These are phyloP conservation scores for Acanthamoeba triangularis DNA, from an alignment of 208 protist genomes.

Conservation along the genomic window DNA sequence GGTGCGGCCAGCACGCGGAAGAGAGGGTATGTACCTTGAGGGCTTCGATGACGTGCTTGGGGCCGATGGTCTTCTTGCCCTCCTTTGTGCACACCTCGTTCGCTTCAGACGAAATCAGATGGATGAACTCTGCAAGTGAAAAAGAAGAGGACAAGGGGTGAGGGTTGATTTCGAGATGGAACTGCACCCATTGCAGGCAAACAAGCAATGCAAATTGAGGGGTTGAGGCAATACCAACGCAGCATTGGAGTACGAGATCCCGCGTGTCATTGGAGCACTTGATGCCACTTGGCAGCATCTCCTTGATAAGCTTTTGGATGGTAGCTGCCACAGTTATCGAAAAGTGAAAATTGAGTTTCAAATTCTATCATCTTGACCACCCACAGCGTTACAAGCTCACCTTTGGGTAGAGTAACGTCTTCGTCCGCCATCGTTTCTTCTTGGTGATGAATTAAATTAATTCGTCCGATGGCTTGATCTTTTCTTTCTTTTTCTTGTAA, in stretches of 20 bases:
- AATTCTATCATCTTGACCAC: not conserved
- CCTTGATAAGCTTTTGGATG: slow-evolving; percentile 83
- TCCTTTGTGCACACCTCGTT: slow-evolving; percentile 85
- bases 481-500: slow-evolving; percentile 19
- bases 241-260: slow-evolving; percentile 86
- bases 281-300: slow-evolving; percentile 82
- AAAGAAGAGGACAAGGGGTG: not conserved
- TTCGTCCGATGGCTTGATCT: not conserved
- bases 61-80: slow-evolving; percentile 81
- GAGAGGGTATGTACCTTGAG: slow-evolving; percentile 72
- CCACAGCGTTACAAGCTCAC: not conserved
- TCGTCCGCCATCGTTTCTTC: not conserved
- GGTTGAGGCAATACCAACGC: slow-evolving; percentile 70
- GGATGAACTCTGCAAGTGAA: slow-evolving; percentile 87
- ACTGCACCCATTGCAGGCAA: too few species aligned
- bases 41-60: slow-evolving; percentile 84
- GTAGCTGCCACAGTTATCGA: slow-evolving; percentile 73
- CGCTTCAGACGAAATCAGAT: slow-evolving; percentile 85
- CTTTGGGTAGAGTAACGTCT: slow-evolving; percentile 54
- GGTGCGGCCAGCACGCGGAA: too few species aligned
- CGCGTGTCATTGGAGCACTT: slow-evolving; percentile 85
- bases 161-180: not conserved
- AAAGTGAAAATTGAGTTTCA: not conserved
- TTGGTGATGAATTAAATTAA: not conserved
- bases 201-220: not conserved